Base-by-base conservation (phyloP, 768 basidiomycete genomes). In the Hysterangium stoloniferum region DNA sequence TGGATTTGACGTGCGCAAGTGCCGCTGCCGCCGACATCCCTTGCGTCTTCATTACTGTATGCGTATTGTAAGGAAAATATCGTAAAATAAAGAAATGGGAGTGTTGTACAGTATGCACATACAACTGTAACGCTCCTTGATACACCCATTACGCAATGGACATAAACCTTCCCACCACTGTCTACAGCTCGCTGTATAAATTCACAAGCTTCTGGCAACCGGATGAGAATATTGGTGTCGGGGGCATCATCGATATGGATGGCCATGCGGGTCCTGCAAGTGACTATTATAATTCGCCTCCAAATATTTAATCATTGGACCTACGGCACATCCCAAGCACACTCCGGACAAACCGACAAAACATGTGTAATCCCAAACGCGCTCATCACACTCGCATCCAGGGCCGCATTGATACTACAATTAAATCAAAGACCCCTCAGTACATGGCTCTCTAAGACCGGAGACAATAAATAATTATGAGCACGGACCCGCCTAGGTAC, bases 341-440 rank as follows among this genome's bases (percentile, higher is more conserved):
- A 70, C 48, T 90, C 87, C 31, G 68, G 64, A 59, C 87, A 88
- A 48, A 87, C 85, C 40, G 86, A 88, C 15, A 90, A 63, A 45
- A 89, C 79, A 65, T 90, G 87, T 4, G 84, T 86, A 54, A 90
- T 83, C 53, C 78, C 77, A 57, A 80, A 79, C 64, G 87, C 84
- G 44, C 78, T 73, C 64, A 87, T 71, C 48, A 80, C 77, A 61
- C 84, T 77, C 22, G 84, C 76, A 31, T 85, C 84, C 56, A 74
- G 74, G 27, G 86, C 85, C 45, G 85, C 82, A 58, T 75, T 70
- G 58, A 86, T 72, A 61, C 86, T 87, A 60, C 19, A 24, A n/a
- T n/a, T 24, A 27, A 6, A 36, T 29, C 29, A 52, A 9, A 19
- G 54, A 44, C 56, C 15, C 32, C 42, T 31, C 24, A 38, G 19